These are phyloP conservation scores for Phaeosphaeriaceae sp. DNA, from an alignment of 2,329 filamentous ascomycete species.

Conservation along the genomic window DNA sequence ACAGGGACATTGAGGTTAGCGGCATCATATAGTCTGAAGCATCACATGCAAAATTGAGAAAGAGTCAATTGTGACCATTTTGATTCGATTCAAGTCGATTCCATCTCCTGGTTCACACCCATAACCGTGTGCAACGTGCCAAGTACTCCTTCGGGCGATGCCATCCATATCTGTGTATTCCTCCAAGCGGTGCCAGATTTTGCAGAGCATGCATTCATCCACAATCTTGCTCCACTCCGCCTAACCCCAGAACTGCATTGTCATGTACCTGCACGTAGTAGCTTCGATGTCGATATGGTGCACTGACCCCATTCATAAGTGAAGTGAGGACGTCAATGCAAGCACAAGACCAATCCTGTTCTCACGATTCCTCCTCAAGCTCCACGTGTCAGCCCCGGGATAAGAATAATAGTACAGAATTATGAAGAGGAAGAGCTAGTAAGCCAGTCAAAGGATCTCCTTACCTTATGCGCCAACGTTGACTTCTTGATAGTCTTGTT, in stretches of 20 bases:
- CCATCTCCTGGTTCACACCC: neutral
- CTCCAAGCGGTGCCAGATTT: too few relatives aligned
- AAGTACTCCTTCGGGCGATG: neutral
- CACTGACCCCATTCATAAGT: neutral
- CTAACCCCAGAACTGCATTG: neutral
- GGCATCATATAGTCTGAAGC: slow-evolving; percentile 2
- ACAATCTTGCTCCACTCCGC: neutral
- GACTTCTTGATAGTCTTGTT: neutral
- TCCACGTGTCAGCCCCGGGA: slow-evolving; percentile 7
- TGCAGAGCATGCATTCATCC: neutral
- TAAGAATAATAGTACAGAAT: slow-evolving; percentile 2
- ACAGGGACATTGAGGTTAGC: neutral
- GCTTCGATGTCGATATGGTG: neutral
- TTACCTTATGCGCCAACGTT: slow-evolving; percentile 22
- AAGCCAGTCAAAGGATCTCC: slow-evolving; percentile 20
- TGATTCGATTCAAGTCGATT: neutral
- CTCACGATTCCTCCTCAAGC: slow-evolving; percentile 8
- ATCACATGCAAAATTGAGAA: slow-evolving; percentile 5
- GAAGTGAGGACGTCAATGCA: neutral
- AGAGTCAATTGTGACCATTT: neutral
- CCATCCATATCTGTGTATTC: neutral
- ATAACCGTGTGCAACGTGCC: neutral
- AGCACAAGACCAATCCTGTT: neutral
- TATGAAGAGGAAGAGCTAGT: slow-evolving; percentile 7
- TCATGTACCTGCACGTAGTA: neutral